These are phyloP conservation scores for Mucor ambiguus DNA, from an alignment of 371 early-diverging fungal species.

Conservation along the genomic window DNA sequence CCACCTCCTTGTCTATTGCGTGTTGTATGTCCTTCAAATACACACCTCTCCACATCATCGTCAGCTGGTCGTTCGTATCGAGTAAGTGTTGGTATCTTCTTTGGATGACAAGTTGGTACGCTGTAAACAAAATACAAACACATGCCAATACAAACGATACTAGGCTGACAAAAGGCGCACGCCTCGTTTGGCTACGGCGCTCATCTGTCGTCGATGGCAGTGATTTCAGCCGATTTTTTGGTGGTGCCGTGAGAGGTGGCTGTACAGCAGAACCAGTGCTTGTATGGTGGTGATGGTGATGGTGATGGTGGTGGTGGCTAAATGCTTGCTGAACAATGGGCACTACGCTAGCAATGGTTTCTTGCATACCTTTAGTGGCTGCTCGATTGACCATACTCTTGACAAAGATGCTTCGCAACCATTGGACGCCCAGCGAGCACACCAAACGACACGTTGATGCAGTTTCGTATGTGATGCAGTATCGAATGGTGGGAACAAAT, in stretches of 20 bases:
- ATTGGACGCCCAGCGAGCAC: slow-evolving; percentile 56
- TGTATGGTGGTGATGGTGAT: background rate
- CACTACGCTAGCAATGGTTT: slow-evolving; percentile 23
- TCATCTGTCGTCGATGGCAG: background rate
- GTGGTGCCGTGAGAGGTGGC: background rate
- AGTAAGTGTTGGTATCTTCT: background rate
- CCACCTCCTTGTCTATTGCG: background rate
- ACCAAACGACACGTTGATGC: slow-evolving; percentile 38
- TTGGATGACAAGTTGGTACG: slow-evolving; percentile 13
- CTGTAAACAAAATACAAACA: slow-evolving; percentile 14
- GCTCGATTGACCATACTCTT: slow-evolving; percentile 50
- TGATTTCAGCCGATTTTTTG: background rate
- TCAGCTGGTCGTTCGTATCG: background rate
- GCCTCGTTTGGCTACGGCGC: background rate
- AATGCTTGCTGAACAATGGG: slow-evolving; percentile 13
- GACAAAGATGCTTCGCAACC: slow-evolving; percentile 57
- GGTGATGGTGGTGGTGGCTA: background rate
- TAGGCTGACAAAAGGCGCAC: background rate
- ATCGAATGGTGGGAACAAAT: slow-evolving; percentile 52
- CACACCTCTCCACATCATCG: slow-evolving; percentile 43
- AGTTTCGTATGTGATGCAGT: slow-evolving; percentile 52
- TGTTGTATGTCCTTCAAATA: slow-evolving; percentile 53
- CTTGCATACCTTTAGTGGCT: slow-evolving; percentile 43
- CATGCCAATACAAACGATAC: background rate
- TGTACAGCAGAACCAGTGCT: too few species aligned